Conservation (phyloP, 1,284 basidiomycete genomes). For the Cystobasidium sp. region DNA sequence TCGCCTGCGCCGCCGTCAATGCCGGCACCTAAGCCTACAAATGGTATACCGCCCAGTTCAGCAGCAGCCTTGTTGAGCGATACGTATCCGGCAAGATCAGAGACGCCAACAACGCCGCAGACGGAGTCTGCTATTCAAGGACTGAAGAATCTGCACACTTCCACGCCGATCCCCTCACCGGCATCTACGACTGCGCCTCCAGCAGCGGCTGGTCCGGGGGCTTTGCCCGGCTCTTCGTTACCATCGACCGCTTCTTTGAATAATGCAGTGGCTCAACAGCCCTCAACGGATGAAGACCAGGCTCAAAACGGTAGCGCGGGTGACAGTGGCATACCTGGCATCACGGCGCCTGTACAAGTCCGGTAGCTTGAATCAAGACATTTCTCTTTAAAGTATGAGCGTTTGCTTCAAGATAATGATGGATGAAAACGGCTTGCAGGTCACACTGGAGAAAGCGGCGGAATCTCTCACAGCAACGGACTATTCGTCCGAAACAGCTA, state of each 20-base stretch:
- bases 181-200: not conserved
- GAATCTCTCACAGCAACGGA: too few relatives aligned
- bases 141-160: conserved; percentile 30
- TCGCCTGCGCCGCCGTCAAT: conserved; percentile 21
- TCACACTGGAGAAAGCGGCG: too few relatives aligned
- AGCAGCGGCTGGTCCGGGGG: conserved; percentile 1
- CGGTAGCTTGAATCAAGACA: not conserved
- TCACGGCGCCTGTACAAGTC: conserved; percentile 3
- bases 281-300: conserved; percentile 4
- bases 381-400: too few relatives aligned
- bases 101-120: conserved; percentile 30
- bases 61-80: conserved; percentile 5
- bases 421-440: too few relatives aligned
- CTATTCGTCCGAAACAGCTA: too few relatives aligned
- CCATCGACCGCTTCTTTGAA: conserved; percentile 18
- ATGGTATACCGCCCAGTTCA: conserved; percentile 7
- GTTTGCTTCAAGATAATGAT: too few relatives aligned
- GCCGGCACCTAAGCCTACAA: conserved; percentile 9
- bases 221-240: conserved; percentile 26
- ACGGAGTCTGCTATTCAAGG: conserved; percentile 36
- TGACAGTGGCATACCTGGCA: conserved; percentile 9
- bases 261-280: conserved; percentile 26
- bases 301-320: not conserved
- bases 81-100: not conserved
- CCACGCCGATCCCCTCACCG: conserved; percentile 16